Evolutionary conservation across 2,329 filamentous ascomycete genomes (phyloP), one percentile per base, ranked within the genome.

Genomic region (Tympanopsis confertula): DNA sequence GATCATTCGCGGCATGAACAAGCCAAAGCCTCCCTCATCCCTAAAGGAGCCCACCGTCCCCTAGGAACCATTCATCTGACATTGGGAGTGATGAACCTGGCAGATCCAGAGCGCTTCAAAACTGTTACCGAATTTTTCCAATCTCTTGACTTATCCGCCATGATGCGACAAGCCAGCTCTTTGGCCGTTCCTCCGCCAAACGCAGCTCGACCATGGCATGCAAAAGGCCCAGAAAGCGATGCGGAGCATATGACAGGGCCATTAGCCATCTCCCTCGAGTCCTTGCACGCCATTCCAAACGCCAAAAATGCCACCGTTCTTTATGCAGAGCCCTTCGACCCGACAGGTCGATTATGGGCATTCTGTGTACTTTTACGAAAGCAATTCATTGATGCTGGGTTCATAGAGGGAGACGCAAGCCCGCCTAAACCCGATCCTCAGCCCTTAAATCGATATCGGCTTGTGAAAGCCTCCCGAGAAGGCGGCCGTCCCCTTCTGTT

Each of bases 201-300:
- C 24, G 10, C n/a, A 10, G n/a, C 24, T 10, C 10, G 24, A 10
- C 10, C 24, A 28, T 10, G 10, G 24, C 10, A n/a, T 10, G 24
- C 24, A 28, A 28, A n/a, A 28, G 10, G 24, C 10, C 24, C n/a
- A 28, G 24, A 28, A n/a, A 10, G n/a, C n/a, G 24, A 28, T 10
- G 24, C 10, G 24, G 24, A 28, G 24, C 10, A 10, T 28, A 28
- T 28, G 10, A 10, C 10, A 10, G 24, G n/a, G n/a, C 24, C 24
- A 28, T 28, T 28, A 28, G n/a, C 24, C 24, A 28, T 28, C n/a
- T 28, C 24, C n/a, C 24, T 28, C n/a, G 24, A 28, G n/a, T 28
- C 24, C 24, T 28, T 28, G n/a, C 24, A 28, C n/a, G 24, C 24
- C 10, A 10, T 28, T 28, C 24, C 24, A n/a, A 28, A n/a, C 10